Evolutionary conservation across 306 rosid species (phyloP), one percentile per base, ranked within the genome.

Genomic region (Quercus gilva): DNA sequence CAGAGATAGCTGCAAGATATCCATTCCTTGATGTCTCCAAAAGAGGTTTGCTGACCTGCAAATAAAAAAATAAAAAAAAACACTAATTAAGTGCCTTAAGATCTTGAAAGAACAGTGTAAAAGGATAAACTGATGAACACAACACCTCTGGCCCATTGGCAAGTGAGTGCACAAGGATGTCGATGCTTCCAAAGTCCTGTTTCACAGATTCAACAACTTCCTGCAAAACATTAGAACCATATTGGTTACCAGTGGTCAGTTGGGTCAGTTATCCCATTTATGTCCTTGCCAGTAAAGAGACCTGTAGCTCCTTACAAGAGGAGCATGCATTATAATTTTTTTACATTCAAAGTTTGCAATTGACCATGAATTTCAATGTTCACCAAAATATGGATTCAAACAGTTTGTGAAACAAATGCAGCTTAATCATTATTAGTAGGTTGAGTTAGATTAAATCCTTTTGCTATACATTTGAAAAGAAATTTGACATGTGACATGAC

Each of bases 101-200:
- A 71, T 76, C 35, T 49, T 14, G 71, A 28, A 49, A 2, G 75
- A 63, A 69, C 49, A 57, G 51, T 71, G 19, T 5, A 56, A 11
- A 12, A 19, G 29, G 64, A 21, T 21, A 58, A 58, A 21, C 53
- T 6, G 6, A 76, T 55, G 58, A 74, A 67, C 21, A 51, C 18
- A 37, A 25, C 84, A 94, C 97, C 94, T 94, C 98, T 20, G 98
- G 98, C 78, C 91, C 97, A 83, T 94, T 94, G 60, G 98, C 98
- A 85, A 94, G 98, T 12, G 98, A 92, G 87, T 94, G 98, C 83
- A 94, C 98, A 72, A 94, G 97, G 81, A 94, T 91, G 84, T 94
- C 98, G 77, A 94, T 88, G 89, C 90, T 94, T 79, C 98, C 98
- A 64, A 91, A 94, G 86, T 94, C 97, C 59, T 81, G 87, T 84